Conservation (phyloP, 2,329 filamentous ascomycete species). For the Drechslerella dactyloides region DNA sequence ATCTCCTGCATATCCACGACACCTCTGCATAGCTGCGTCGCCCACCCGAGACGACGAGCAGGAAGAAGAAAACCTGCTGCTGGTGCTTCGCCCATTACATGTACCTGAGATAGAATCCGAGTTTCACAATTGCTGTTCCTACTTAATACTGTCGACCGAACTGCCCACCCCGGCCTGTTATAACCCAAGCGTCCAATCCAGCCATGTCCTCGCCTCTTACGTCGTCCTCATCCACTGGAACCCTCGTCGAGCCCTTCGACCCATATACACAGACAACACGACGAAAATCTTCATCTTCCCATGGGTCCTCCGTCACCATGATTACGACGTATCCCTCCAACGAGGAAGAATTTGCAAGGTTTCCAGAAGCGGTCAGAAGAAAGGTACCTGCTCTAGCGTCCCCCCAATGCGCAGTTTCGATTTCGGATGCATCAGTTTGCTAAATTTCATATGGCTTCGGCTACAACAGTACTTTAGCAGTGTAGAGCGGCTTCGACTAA, state of each 20-base stretch:
- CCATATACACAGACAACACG: constrained; percentile 38
- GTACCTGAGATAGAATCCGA: constrained; percentile 41
- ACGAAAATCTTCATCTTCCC: constrained; percentile 49
- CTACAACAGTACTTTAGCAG: constrained; percentile 72
- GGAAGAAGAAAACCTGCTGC: constrained; percentile 9
- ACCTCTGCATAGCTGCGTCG: constrained; percentile 38
- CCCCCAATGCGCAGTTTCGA: constrained; percentile 33
- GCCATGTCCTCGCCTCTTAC: constrained; percentile 50
- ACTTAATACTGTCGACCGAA: constrained; percentile 29
- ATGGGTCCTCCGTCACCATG: constrained; percentile 51
- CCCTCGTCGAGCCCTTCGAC: constrained; percentile 48
- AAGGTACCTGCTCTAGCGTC: constrained; percentile 62
- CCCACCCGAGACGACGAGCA: constrained; percentile 4
- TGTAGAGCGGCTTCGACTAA: constrained; percentile 72
- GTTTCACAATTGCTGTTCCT: constrained; percentile 30
- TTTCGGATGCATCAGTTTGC: constrained; percentile 30
- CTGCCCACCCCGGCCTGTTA: constrained; percentile 16
- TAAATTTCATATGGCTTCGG: constrained; percentile 38
- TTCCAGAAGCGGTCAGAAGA: constrained; percentile 65
- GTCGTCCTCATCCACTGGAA: constrained; percentile 49
- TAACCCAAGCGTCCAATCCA: constrained; percentile 1
- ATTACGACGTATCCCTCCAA: constrained; percentile 51
- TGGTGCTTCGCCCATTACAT: constrained; percentile 20
- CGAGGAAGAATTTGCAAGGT: constrained; percentile 61
- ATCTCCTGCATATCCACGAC: constrained; percentile 51